Conservation (phyloP, 768 basidiomycete genomes). For the Lyophyllum atratum region DNA sequence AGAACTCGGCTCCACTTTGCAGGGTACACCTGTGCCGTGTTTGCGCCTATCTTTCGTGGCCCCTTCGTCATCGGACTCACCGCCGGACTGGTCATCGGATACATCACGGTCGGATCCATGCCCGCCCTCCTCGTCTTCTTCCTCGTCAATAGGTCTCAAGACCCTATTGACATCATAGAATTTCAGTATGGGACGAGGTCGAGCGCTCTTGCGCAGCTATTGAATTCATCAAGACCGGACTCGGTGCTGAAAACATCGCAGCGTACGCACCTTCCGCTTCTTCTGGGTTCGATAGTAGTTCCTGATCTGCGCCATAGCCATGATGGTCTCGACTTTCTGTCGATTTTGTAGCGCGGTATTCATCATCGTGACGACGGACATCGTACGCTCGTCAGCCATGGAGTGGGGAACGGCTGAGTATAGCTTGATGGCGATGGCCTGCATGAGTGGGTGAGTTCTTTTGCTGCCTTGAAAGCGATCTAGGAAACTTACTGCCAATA, state of each 20-base stretch:
- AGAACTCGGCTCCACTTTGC: too few species aligned
- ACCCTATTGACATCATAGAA: conserved; percentile 24
- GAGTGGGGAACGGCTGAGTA: conserved; percentile 34
- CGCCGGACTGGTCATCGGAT: too few species aligned
- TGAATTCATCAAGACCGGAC: background rate
- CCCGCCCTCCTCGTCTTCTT: conserved; percentile 4
- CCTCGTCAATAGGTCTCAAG: conserved; percentile 19
- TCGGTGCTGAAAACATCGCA: background rate
- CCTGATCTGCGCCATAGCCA: conserved; percentile 24
- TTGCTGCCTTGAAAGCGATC: background rate
- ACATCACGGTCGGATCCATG: too few species aligned
- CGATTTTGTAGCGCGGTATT: conserved; percentile 30
- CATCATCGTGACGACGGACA: conserved; percentile 33
- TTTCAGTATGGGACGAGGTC: conserved; percentile 21
- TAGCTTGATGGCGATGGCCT: conserved; percentile 35
- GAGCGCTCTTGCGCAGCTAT: conserved; percentile 18
- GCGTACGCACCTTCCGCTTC: background rate
- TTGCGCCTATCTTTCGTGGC: too few species aligned
- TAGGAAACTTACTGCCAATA: conserved; percentile 30
- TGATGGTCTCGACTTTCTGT: conserved; percentile 25
- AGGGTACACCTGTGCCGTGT: too few species aligned
- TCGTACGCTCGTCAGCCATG: conserved; percentile 40
- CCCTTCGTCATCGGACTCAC: too few species aligned
- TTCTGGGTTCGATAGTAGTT: conserved; percentile 15
- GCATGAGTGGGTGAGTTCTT: background rate